These are phyloP conservation scores for Thymus mandschuricus DNA, from an alignment of 257 asterid species.

Conservation along the genomic window DNA sequence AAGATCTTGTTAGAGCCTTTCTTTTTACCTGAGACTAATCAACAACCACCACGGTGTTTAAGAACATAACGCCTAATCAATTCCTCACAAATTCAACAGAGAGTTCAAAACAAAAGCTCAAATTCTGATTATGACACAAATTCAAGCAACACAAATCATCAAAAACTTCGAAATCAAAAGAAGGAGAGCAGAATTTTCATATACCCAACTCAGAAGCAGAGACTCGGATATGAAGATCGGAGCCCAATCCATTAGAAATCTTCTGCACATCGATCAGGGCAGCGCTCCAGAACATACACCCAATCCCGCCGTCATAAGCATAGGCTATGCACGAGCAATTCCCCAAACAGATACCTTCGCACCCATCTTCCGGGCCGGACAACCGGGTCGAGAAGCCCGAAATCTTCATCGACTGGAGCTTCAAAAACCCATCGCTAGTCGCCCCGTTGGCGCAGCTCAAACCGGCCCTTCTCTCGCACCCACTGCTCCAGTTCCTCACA, in stretches of 20 bases:
- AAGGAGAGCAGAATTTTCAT: too few relatives aligned
- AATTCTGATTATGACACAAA: not conserved
- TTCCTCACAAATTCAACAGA: not conserved
- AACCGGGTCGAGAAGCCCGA: slow-evolving; percentile 42
- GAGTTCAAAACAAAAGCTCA: not conserved
- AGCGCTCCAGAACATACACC: slow-evolving; percentile 60
- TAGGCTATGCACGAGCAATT: slow-evolving; percentile 64
- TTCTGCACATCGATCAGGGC: slow-evolving; percentile 45
- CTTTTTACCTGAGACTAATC: slow-evolving; percentile 36
- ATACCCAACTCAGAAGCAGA: slow-evolving; percentile 60
- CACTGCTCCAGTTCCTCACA: slow-evolving; percentile 57
- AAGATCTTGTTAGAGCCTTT: slow-evolving; percentile 34
- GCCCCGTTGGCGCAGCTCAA: slow-evolving; percentile 42
- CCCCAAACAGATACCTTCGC: slow-evolving; percentile 45
- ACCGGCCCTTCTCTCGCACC: slow-evolving; percentile 54
- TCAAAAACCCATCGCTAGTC: slow-evolving; percentile 42
- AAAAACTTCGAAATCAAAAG: too few relatives aligned
- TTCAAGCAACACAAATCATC: not conserved
- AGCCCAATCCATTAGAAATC: slow-evolving; percentile 29
- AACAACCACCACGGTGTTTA: not conserved
- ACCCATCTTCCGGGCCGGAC: slow-evolving; percentile 31
- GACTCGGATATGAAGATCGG: slow-evolving; percentile 53
- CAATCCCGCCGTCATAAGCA: slow-evolving; percentile 37
- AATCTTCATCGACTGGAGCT: slow-evolving; percentile 43
- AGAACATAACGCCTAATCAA: not conserved